These are phyloP conservation scores for Hypoxylon subgilvum DNA, from an alignment of 495 filamentous ascomycete genomes.

Conservation along the genomic window DNA sequence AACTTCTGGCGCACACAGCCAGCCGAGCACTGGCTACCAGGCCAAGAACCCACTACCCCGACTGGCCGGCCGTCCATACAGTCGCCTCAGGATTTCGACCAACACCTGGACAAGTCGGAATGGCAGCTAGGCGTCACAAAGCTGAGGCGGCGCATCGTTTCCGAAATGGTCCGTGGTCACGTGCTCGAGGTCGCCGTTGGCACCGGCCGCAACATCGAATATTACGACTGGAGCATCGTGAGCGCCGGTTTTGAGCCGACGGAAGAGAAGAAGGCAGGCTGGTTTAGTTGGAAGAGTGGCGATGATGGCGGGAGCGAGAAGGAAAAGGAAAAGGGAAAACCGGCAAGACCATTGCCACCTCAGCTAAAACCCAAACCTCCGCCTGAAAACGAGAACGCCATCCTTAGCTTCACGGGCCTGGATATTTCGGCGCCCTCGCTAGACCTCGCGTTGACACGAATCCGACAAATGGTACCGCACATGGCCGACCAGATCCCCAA, in stretches of 20 bases:
- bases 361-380: not conserved
- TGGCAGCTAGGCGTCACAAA: constrained; percentile 66
- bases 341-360: constrained; percentile 1
- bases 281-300: constrained; percentile 20
- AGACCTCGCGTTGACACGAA: constrained; percentile 46
- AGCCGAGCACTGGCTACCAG: constrained; percentile 28
- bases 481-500: constrained; percentile 40
- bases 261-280: constrained; percentile 22
- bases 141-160: constrained; percentile 66
- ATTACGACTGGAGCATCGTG: constrained; percentile 63
- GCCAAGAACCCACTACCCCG: constrained; percentile 36
- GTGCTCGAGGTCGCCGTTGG: constrained; percentile 90
- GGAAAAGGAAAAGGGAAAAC: constrained; percentile 8
- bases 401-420: constrained; percentile 53
- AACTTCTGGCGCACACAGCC: constrained; percentile 35
- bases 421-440: constrained; percentile 55
- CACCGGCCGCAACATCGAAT: constrained; percentile 85
- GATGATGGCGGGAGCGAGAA: constrained; percentile 1
- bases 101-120: constrained; percentile 69
- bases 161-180: constrained; percentile 68
- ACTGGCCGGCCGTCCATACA: constrained; percentile 42
- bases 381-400: constrained; percentile 15
- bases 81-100: constrained; percentile 65
- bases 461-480: constrained; percentile 42
- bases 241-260: constrained; percentile 22